phyloP scores from a whole-genome alignment of 305 asterid species.

The Ilex paraguariensis region DNA sequence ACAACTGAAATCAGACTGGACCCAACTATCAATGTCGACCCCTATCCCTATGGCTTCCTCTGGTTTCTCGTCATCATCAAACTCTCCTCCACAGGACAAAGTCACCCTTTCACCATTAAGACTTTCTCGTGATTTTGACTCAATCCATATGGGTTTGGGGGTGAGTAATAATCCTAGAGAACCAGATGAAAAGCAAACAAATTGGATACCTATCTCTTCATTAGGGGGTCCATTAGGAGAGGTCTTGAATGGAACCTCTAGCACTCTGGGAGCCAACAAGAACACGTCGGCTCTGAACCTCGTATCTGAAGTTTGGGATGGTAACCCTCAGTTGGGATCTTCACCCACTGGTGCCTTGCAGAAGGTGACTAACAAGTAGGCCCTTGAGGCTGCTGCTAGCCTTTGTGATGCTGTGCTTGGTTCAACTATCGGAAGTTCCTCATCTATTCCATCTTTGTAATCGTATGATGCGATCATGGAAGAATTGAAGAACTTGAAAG shows the following conservation, averaged over 20 bases:
- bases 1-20: slow-evolving; percentile 69
- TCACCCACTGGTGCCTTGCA: slow-evolving; percentile 77
- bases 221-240: slow-evolving; percentile 87
- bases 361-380: slow-evolving; percentile 37
- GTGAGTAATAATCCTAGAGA: slow-evolving; percentile 22
- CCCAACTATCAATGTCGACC: slow-evolving; percentile 75
- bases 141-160: slow-evolving; percentile 12
- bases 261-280: slow-evolving; percentile 16
- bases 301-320: slow-evolving; percentile 30
- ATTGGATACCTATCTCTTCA: slow-evolving; percentile 56
- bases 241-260: slow-evolving; percentile 50
- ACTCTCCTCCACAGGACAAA: slow-evolving; percentile 46
- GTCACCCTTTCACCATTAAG: slow-evolving; percentile 38
- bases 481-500: too few relatives aligned
- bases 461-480: too few relatives aligned
- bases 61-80: slow-evolving; percentile 50
- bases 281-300: slow-evolving; percentile 17
- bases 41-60: slow-evolving; percentile 47
- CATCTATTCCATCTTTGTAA: slow-evolving; percentile 23
- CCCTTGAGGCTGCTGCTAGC: slow-evolving; percentile 9
- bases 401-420: slow-evolving; percentile 25
- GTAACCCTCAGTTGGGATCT: slow-evolving; percentile 43
- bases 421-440: slow-evolving; percentile 16
- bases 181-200: slow-evolving; percentile 35
- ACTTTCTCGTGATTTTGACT: slow-evolving; percentile 46